These are phyloP conservation scores for Kernera saxatilis DNA, from an alignment of 345 rosid species.

Conservation along the genomic window DNA sequence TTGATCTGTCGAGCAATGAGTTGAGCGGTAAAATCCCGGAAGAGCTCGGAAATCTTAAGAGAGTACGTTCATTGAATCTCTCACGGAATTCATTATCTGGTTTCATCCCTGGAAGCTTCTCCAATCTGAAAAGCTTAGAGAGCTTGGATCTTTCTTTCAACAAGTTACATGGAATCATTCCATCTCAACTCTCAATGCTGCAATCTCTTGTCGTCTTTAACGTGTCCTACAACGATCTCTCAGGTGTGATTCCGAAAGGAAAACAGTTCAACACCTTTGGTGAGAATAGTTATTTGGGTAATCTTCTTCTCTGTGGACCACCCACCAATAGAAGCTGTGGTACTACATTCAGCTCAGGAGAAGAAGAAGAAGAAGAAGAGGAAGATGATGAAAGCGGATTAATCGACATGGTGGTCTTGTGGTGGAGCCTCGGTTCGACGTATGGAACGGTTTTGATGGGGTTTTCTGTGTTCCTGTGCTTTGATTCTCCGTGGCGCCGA, in stretches of 20 bases:
- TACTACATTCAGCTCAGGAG: neutral
- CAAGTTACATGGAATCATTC: slow-evolving; percentile 20
- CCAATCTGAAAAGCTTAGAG: slow-evolving; percentile 6
- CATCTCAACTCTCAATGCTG: neutral
- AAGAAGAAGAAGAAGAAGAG: neutral
- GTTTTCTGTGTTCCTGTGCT: neutral
- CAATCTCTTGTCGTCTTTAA: slow-evolving; percentile 16
- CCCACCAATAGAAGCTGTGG: slow-evolving; percentile 10
- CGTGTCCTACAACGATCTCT: slow-evolving; percentile 17
- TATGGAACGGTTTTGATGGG: slow-evolving; percentile 12
- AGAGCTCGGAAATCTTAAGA: slow-evolving; percentile 14
- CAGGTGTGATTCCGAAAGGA: slow-evolving; percentile 19
- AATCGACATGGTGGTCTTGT: slow-evolving; percentile 5
- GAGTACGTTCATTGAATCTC: slow-evolving; percentile 17
- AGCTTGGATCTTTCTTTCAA: slow-evolving; percentile 20
- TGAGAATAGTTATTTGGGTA: slow-evolving; percentile 14
- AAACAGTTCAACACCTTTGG: slow-evolving; percentile 16
- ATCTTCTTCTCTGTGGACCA: slow-evolving; percentile 13
- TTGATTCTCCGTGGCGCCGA: slow-evolving; percentile 14
- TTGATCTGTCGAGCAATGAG: slow-evolving; percentile 29
- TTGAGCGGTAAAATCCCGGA: slow-evolving; percentile 15
- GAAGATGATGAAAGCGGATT: neutral
- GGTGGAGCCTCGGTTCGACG: slow-evolving; percentile 14
- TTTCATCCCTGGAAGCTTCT: slow-evolving; percentile 19
- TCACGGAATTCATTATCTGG: slow-evolving; percentile 8